Percentiles rank a stretch among this genome's conserved stretches.
Conservation (phyloP, 148 eudicot genomes). For the Cornus suecica region DNA sequence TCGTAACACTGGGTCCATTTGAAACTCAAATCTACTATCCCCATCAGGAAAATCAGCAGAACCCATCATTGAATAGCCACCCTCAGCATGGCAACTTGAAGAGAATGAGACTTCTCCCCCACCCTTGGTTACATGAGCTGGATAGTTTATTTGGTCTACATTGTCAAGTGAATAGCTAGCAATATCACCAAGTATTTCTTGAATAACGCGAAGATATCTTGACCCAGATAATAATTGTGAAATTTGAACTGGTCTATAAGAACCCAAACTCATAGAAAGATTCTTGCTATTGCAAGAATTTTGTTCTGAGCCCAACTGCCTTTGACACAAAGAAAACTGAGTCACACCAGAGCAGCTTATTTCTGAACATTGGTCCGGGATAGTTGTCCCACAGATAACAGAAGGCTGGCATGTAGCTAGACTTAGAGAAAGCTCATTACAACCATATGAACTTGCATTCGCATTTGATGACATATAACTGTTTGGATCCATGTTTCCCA, state of each 20-base stretch:
- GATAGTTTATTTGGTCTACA: conserved; percentile 27
- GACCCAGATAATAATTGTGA: conserved; percentile 46
- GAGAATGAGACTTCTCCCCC: conserved; percentile 18
- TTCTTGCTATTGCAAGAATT: conserved; percentile 37
- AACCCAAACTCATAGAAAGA: conserved; percentile 35
- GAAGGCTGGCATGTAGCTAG: conserved; percentile 51
- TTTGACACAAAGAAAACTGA: conserved; percentile 26
- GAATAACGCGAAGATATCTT: conserved; percentile 51
- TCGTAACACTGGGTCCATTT: conserved; percentile 21
- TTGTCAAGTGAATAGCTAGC: conserved; percentile 52
- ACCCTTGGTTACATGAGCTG: conserved; percentile 13
- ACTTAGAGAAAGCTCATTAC: conserved; percentile 59
- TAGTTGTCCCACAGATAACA: conserved; percentile 22
- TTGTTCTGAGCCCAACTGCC: conserved; percentile 29
- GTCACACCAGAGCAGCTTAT: conserved; percentile 33
- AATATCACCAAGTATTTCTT: conserved; percentile 75
- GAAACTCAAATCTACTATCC: conserved; percentile 23
- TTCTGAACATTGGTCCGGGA: conserved; percentile 45
- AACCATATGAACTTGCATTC: conserved; percentile 25
- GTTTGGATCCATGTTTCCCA: conserved; percentile 25
- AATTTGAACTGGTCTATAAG: conserved; percentile 33
- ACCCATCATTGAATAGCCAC: conserved; percentile 21
- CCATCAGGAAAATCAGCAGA: conserved; percentile 25
- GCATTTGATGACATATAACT: conserved; percentile 37
- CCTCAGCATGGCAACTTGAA: conserved; percentile 21